Evolutionary conservation across 192 early-diverging fungal genomes (phyloP).

Genomic region (Backusella liffmaniae): DNA sequence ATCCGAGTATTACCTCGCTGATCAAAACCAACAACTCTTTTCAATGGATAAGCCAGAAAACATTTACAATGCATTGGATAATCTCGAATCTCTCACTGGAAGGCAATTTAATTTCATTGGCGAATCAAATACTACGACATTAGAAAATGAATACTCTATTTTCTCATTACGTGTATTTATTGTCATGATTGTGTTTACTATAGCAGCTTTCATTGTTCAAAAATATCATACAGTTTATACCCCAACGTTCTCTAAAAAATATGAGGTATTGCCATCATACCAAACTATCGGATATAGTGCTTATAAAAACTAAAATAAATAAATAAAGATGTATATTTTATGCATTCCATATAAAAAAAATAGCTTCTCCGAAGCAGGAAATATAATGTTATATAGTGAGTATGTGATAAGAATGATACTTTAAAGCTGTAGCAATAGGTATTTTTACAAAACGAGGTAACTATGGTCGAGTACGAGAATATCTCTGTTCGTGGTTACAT

Average conservation of each 20-base stretch:
- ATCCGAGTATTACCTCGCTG: not conserved
- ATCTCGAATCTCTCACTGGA: not conserved
- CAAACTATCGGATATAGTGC: not conserved
- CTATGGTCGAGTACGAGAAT: not conserved
- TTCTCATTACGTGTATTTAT: not conserved
- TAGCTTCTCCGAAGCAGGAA: not conserved
- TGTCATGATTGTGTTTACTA: not conserved
- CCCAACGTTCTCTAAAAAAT: not conserved
- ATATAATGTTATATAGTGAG: not conserved
- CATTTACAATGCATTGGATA: not conserved
- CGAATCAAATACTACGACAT: not conserved
- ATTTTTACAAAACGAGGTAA: not conserved
- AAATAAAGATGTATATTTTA: not conserved
- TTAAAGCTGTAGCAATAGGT: not conserved
- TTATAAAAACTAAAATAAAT: slow-evolving; percentile 10
- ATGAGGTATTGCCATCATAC: not conserved
- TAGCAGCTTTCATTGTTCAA: not conserved
- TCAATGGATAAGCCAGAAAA: slow-evolving; percentile 5
- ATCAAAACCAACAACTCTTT: not conserved
- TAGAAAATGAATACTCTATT: not conserved
- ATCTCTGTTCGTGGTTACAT: not conserved
- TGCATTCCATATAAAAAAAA: not conserved
- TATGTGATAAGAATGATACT: not conserved
- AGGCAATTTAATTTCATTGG: not conserved
- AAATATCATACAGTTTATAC: not conserved